A percentile compares a stretch with the other conserved stretches of the same genome.
phyloP scores from a whole-genome alignment of 352 stramenopile genomes.

The Globisporangium abappressorium region DNA sequence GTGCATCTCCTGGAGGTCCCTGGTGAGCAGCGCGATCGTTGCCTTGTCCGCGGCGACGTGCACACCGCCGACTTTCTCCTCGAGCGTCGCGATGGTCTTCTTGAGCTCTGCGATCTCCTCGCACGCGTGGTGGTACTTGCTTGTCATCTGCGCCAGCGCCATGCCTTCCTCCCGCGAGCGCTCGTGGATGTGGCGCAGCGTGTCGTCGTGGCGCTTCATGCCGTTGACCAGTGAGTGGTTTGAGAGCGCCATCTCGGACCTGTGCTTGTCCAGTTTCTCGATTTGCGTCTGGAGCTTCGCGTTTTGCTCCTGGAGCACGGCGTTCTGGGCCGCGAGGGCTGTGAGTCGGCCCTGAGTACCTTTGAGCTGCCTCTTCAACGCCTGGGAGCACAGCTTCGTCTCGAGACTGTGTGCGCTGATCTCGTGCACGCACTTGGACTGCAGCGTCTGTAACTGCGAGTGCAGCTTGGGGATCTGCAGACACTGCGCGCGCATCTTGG shows the following conservation, averaged over 20 bases:
- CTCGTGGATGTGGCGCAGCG: constrained; percentile 54
- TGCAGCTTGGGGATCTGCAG: constrained; percentile 51
- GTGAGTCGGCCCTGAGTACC: constrained; percentile 50
- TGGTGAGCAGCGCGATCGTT: constrained; percentile 58
- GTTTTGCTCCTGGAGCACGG: constrained; percentile 29
- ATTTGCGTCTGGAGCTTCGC: constrained; percentile 28
- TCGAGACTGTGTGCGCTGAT: constrained; percentile 45
- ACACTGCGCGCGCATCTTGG: constrained; percentile 26
- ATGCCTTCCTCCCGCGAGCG: constrained; percentile 50
- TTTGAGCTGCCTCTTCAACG: constrained; percentile 48
- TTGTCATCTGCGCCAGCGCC: constrained; percentile 46
- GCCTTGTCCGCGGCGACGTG: constrained; percentile 63
- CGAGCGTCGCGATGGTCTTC: constrained; percentile 53
- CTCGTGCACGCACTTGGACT: constrained; percentile 62
- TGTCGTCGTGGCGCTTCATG: constrained; percentile 75
- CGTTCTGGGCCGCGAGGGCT: constrained; percentile 46
- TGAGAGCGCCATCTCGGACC: constrained; percentile 42
- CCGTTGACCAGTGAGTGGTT: constrained; percentile 58
- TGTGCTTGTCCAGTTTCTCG: constrained; percentile 27
- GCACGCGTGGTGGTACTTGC: constrained; percentile 63
- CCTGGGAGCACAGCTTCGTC: constrained; percentile 30
- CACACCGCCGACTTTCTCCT: constrained; percentile 69
- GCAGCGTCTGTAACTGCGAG: constrained; percentile 47
- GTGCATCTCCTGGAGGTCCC: constrained; percentile 54
- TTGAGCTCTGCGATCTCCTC: constrained; percentile 76